Evolutionary conservation across 2,329 filamentous ascomycete species (phyloP).

Genomic region (Verticillium isaacii): DNA sequence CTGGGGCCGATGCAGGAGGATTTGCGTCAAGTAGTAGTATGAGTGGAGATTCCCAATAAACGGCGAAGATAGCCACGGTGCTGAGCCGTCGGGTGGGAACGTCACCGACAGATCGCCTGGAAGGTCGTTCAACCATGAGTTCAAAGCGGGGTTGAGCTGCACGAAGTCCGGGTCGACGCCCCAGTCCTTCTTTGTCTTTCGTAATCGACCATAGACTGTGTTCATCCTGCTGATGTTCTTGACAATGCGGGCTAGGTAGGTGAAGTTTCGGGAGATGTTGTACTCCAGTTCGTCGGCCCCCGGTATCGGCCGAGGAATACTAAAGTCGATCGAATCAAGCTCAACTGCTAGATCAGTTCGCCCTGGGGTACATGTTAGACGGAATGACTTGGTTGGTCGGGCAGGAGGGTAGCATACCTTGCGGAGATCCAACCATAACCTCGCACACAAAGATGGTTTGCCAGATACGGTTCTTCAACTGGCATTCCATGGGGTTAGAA

Average conservation of each 20-base stretch:
- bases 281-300: constrained; percentile 72
- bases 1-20: constrained; percentile 85
- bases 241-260: constrained; percentile 73
- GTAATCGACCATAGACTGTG: constrained; percentile 66
- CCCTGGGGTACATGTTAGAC: constrained; percentile 38
- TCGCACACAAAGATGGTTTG: constrained; percentile 82
- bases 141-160: constrained; percentile 71
- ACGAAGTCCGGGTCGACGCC: constrained; percentile 79
- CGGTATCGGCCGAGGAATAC: constrained; percentile 55
- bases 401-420: constrained; percentile 53
- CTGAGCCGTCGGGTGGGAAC: constrained; percentile 72
- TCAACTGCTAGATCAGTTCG: constrained; percentile 75
- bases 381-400: background rate
- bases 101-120: constrained; percentile 73
- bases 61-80: constrained; percentile 80
- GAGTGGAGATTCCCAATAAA: constrained; percentile 86
- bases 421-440: constrained; percentile 87
- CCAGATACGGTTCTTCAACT: constrained; percentile 84
- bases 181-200: constrained; percentile 71
- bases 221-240: constrained; percentile 76
- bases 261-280: constrained; percentile 76
- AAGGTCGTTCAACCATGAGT: constrained; percentile 70
- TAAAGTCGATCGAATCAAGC: constrained; percentile 71
- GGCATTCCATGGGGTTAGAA: constrained; percentile 67
- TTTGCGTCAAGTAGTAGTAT: constrained; percentile 80